Conservation (phyloP, 2,329 filamentous ascomycete genomes). For the Cladosporium sp. region DNA sequence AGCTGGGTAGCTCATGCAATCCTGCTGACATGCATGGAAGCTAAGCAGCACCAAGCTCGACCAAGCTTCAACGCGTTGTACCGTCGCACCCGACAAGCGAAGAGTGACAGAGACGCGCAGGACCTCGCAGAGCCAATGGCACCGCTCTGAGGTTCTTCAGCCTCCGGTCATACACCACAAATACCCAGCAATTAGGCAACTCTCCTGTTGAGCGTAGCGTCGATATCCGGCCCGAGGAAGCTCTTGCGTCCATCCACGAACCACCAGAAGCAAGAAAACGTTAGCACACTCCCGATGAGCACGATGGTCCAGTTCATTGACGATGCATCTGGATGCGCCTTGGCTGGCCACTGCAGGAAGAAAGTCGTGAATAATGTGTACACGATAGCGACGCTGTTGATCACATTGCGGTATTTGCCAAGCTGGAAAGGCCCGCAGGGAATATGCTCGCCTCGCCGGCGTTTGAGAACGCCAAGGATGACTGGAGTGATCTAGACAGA, state of each 20-base stretch:
- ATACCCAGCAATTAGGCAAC: not conserved
- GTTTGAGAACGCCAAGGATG: constrained; percentile 19
- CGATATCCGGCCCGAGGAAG: constrained; percentile 17
- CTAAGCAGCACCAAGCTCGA: not conserved
- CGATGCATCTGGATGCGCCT: constrained; percentile 17
- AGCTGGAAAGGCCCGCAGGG: constrained; percentile 21
- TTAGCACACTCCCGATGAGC: constrained; percentile 10
- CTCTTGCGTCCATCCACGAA: constrained; percentile 17
- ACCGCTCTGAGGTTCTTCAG: too few species aligned
- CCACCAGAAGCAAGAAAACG: constrained; percentile 19
- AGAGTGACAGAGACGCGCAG: not conserved
- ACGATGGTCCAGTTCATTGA: constrained; percentile 26
- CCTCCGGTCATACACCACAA: too few species aligned
- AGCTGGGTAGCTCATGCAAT: not conserved
- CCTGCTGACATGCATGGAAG: not conserved
- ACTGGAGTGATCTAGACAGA: constrained; percentile 19
- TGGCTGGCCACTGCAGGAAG: constrained; percentile 23
- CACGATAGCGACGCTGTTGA: constrained; percentile 30
- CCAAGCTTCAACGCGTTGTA: not conserved
- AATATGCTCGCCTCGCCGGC: constrained; percentile 18
- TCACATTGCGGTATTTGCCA: constrained; percentile 11
- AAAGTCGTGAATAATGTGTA: constrained; percentile 30
- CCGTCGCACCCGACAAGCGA: not conserved
- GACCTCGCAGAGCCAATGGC: not conserved
- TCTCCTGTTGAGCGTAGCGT: not conserved